These are phyloP conservation scores for Aspergillus homomorphus DNA, from an alignment of 495 filamentous ascomycete genomes.

Conservation along the genomic window DNA sequence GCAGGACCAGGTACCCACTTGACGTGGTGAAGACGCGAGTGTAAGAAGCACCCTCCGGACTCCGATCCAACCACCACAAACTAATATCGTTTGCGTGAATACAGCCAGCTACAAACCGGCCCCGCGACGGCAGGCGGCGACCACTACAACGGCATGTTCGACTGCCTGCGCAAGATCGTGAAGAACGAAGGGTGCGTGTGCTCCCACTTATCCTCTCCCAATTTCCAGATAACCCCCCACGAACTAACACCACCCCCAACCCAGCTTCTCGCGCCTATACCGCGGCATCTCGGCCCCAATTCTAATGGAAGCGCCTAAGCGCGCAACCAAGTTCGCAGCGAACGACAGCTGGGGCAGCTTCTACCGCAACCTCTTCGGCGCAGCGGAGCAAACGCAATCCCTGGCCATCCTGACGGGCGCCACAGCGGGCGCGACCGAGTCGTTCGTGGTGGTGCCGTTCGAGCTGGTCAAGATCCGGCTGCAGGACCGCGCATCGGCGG, in stretches of 20 bases:
- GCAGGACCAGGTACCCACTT: constrained; percentile 71
- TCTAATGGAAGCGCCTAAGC: constrained; percentile 97
- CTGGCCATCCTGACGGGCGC: constrained; percentile 91
- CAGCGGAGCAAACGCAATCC: constrained; percentile 80
- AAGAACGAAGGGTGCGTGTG: constrained; percentile 78
- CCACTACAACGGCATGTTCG: constrained; percentile 91
- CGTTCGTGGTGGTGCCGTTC: constrained; percentile 93
- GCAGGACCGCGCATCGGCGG: constrained; percentile 90
- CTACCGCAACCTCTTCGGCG: constrained; percentile 80
- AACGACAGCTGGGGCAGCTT: constrained; percentile 97
- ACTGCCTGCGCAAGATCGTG: constrained; percentile 96
- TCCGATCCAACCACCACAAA: neutral
- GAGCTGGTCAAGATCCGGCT: constrained; percentile 95
- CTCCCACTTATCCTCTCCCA: neutral
- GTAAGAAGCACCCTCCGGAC: constrained; percentile 49
- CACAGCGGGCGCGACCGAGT: constrained; percentile 90
- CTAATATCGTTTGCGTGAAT: neutral
- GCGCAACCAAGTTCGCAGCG: constrained; percentile 97
- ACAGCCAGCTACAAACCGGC: constrained; percentile 82
- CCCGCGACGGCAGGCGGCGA: constrained; percentile 63
- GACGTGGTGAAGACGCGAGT: constrained; percentile 98
- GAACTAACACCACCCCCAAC: constrained; percentile 2
- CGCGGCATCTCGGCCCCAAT: constrained; percentile 95
- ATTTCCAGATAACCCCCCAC: neutral
- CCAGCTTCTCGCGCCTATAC: constrained; percentile 82